These are phyloP conservation scores for Chloranthus sessilifolius DNA, from an alignment of 164 flowering plant species.

Conservation along the genomic window DNA sequence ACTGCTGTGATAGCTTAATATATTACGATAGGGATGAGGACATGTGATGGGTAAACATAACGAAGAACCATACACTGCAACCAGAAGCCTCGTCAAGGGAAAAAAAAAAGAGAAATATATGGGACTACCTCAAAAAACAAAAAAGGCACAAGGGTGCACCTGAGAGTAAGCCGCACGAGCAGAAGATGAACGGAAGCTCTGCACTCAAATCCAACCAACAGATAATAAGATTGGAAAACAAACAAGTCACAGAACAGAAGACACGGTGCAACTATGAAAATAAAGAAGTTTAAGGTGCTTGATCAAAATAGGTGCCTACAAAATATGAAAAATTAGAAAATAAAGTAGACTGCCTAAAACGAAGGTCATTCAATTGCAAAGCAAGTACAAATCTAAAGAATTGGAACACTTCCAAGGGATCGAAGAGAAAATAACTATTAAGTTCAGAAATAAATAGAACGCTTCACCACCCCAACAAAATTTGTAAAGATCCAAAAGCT, in stretches of 20 bases:
- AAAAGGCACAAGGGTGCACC: conserved; percentile 12
- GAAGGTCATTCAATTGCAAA: background rate
- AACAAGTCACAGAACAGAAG: conserved; percentile 2
- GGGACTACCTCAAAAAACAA: conserved; percentile 1
- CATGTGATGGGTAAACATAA: background rate
- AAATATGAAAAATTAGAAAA: background rate
- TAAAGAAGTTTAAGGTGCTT: conserved; percentile 4
- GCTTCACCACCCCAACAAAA: too few relatives aligned
- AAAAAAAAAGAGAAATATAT: conserved; percentile 2
- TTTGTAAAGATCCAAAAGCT: too few relatives aligned
- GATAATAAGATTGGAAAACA: conserved; percentile 10
- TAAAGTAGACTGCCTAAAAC: conserved; percentile 3
- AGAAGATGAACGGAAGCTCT: conserved; percentile 14
- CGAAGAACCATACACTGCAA: background rate
- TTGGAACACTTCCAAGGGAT: background rate
- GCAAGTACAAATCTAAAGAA: background rate
- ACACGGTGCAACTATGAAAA: conserved; percentile 1
- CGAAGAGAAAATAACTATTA: background rate
- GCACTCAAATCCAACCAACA: conserved; percentile 19
- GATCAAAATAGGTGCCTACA: conserved; percentile 2
- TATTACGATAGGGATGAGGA: background rate
- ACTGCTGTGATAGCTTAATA: background rate
- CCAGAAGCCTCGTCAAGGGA: conserved; percentile 4
- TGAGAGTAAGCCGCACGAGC: conserved; percentile 12
- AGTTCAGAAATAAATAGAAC: background rate